Percentiles rank a stretch among this genome's conserved stretches.
These are phyloP conservation scores for Termitomyces eurrhizus DNA, from an alignment of 768 basidiomycete species.

Conservation along the genomic window DNA sequence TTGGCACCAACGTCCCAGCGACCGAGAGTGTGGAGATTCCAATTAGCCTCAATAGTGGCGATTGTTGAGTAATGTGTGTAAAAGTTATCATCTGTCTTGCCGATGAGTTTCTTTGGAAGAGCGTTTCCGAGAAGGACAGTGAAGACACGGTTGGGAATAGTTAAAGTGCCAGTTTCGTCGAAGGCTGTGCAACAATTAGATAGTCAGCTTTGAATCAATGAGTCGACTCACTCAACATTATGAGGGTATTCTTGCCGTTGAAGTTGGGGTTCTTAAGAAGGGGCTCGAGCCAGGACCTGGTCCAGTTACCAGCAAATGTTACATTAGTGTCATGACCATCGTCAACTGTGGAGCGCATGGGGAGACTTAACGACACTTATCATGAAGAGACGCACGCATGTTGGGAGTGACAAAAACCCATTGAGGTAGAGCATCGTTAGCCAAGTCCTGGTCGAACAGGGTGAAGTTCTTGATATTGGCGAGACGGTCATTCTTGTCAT, in stretches of 20 bases:
- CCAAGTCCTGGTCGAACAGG: conserved; percentile 54
- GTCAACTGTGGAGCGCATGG: conserved; percentile 26
- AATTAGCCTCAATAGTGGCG: conserved; percentile 57
- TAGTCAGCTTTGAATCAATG: conserved; percentile 14
- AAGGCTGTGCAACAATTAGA: conserved; percentile 30
- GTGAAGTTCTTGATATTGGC: conserved; percentile 56
- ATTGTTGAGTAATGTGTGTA: conserved; percentile 62
- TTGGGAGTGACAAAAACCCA: conserved; percentile 66
- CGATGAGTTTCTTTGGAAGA: conserved; percentile 36
- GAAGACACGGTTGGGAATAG: conserved; percentile 44
- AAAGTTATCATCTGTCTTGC: conserved; percentile 48
- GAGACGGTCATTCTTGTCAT: conserved; percentile 36
- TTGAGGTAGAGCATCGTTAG: conserved; percentile 46
- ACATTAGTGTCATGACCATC: conserved; percentile 61
- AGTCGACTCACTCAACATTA: conserved; percentile 43
- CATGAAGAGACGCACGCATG: conserved; percentile 22
- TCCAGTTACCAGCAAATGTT: conserved; percentile 42
- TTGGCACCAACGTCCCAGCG: conserved; percentile 35
- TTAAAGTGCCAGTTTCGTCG: conserved; percentile 43
- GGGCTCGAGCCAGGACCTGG: conserved; percentile 47
- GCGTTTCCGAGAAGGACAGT: conserved; percentile 39
- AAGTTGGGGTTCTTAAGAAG: conserved; percentile 47
- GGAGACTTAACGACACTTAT: not conserved
- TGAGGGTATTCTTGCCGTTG: conserved; percentile 51
- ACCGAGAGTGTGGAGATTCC: conserved; percentile 60